A percentile compares a stretch with the other conserved stretches of the same genome.
These are phyloP conservation scores for Magnaporthiopsis incrustans DNA, from an alignment of 2,329 filamentous ascomycete genomes.

Conservation along the genomic window DNA sequence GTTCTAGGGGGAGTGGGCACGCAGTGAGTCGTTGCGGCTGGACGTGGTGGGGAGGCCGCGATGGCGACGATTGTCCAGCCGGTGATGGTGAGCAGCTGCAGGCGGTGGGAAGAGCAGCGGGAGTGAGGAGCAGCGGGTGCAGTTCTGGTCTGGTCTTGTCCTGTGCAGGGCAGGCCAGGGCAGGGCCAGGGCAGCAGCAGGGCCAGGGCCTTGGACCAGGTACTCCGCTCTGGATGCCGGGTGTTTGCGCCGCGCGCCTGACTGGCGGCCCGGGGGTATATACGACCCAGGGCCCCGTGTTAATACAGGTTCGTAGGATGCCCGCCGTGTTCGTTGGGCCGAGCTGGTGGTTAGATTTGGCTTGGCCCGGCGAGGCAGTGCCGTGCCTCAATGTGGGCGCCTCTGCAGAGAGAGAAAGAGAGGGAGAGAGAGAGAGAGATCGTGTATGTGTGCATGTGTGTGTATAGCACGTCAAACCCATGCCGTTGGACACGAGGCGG, in stretches of 20 bases:
- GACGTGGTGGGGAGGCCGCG: not conserved
- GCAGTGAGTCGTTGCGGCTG: not conserved
- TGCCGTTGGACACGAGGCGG: not conserved
- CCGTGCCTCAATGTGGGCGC: not conserved
- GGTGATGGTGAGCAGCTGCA: not conserved
- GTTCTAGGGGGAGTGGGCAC: not conserved
- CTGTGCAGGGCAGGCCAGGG: not conserved
- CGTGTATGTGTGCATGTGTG: not conserved
- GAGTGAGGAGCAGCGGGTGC: no score
- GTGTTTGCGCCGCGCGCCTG: not conserved
- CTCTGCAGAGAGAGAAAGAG: no score
- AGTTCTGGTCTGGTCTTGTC: not conserved
- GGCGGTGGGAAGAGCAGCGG: not conserved
- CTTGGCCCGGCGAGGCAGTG: not conserved
- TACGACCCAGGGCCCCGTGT: not conserved
- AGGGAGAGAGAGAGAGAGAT: no score
- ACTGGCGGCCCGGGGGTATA: not conserved
- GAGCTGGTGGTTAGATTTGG: not conserved
- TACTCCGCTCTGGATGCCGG: not conserved
- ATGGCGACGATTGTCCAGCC: not conserved
- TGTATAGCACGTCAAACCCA: conserved; percentile 2
- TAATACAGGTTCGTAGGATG: not conserved
- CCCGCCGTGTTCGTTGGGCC: not conserved
- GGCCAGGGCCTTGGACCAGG: not conserved
- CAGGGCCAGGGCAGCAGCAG: not conserved